phyloP scores from a whole-genome alignment of 768 basidiomycete genomes.

The Panellus pusillus region DNA sequence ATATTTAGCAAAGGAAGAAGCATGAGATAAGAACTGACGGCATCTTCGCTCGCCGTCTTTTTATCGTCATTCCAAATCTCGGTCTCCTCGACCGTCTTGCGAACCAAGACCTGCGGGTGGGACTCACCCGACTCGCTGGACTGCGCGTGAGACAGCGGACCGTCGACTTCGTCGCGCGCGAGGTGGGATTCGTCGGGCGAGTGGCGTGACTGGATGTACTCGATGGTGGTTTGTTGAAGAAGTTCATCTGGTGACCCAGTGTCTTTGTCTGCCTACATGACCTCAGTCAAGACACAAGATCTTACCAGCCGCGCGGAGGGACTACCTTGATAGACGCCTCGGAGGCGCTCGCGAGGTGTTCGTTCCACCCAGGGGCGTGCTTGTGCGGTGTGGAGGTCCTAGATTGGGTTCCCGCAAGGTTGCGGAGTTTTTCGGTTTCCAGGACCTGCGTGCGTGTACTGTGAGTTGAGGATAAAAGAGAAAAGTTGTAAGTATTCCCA shows the following conservation, averaged over 20 bases:
- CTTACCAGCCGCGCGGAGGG: no score
- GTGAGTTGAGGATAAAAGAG: background rate
- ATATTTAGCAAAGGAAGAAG: background rate
- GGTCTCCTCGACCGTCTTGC: constrained; percentile 27
- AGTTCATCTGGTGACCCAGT: constrained; percentile 32
- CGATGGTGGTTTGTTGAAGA: constrained; percentile 44
- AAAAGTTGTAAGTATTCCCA: constrained; percentile 19
- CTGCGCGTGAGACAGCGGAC: constrained; percentile 40
- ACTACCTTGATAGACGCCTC: constrained; percentile 66
- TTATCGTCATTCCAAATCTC: constrained; percentile 20
- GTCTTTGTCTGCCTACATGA: constrained; percentile 42
- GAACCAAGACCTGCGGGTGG: constrained; percentile 24
- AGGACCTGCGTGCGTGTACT: constrained; percentile 35
- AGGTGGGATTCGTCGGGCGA: constrained; percentile 41
- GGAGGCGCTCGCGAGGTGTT: constrained; percentile 59
- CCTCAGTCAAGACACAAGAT: background rate
- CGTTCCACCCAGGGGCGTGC: constrained; percentile 73
- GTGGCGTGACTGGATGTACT: constrained; percentile 41
- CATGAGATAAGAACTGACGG: constrained; percentile 22
- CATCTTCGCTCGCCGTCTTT: constrained; percentile 34
- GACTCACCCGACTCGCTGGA: constrained; percentile 26
- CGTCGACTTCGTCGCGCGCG: constrained; percentile 43
- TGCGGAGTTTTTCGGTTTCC: constrained; percentile 54
- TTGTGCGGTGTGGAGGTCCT: constrained; percentile 47
- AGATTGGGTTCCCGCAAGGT: constrained; percentile 43